A percentile compares a stretch with the other conserved stretches of the same genome.
Conservation (phyloP, 2,329 filamentous ascomycete genomes). For the Lecanicillium sp. region DNA sequence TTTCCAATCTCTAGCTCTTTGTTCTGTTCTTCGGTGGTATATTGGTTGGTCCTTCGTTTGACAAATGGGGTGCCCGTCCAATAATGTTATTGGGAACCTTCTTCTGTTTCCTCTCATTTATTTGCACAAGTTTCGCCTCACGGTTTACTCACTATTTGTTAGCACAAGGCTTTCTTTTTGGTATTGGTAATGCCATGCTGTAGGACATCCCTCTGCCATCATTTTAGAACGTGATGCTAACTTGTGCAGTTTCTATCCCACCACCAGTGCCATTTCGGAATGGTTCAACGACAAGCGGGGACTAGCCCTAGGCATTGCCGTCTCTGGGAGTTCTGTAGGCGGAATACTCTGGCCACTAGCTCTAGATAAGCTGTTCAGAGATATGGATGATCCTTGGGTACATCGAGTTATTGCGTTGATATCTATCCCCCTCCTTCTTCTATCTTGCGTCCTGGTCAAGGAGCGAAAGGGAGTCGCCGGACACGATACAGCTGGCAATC, state of each 20-base stretch:
- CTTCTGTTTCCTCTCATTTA: slow-evolving; percentile 28
- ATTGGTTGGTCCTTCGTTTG: slow-evolving; percentile 30
- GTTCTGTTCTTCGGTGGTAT: slow-evolving; percentile 30
- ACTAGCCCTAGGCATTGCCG: slow-evolving; percentile 22
- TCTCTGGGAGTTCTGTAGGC: slow-evolving; percentile 23
- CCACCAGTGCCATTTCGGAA: slow-evolving; percentile 19
- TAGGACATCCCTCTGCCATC: slow-evolving; percentile 13
- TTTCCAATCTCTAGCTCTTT: slow-evolving; percentile 22
- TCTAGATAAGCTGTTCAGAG: slow-evolving; percentile 12
- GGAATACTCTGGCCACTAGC: slow-evolving; percentile 22
- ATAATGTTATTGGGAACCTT: slow-evolving; percentile 27
- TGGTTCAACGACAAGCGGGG: slow-evolving; percentile 23
- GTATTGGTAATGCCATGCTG: slow-evolving; percentile 29
- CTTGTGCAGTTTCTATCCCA: slow-evolving; percentile 21
- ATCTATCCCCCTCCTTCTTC: slow-evolving; percentile 16
- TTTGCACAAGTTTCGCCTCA: slow-evolving; percentile 22
- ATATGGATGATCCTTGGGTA: slow-evolving; percentile 10
- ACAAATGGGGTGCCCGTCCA: slow-evolving; percentile 28
- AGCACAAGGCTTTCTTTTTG: slow-evolving; percentile 32
- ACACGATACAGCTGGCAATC: slow-evolving; percentile 10
- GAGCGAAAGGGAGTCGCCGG: slow-evolving; percentile 13
- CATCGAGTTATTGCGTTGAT: slow-evolving; percentile 15
- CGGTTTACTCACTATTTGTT: slow-evolving; percentile 30
- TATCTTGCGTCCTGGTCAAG: slow-evolving; percentile 20
- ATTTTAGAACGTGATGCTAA: background rate